Evolutionary conservation across 306 rosid species (phyloP), one percentile per base, ranked within the genome.

Genomic region (Trifolium repens): DNA sequence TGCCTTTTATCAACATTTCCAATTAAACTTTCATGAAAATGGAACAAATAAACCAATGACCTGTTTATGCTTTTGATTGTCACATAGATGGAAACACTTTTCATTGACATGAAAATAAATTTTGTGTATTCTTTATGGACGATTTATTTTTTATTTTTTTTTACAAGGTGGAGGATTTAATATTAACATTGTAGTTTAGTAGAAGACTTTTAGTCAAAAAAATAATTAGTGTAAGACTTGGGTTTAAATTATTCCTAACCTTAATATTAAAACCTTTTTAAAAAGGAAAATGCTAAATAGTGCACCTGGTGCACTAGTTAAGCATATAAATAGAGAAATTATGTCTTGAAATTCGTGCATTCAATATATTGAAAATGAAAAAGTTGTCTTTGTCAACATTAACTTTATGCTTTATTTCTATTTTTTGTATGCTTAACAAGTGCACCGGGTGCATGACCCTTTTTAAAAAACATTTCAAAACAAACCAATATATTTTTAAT

Each of bases 21-120:
- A 67, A 55, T 67, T 67, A 42, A 76, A 76, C 12, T 66, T 76
- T 53, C 1, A 15, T 54, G 17, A 54, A 67, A 66, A 57, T 68
- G 50, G 58, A 34, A 57, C 52, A 32, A 55, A 54, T 43, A 39
- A 63, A 52, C 16, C 24, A 60, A 39, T 71, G n/a, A 27, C 27
- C 13, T n/a, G 37, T 37, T 50, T 40, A n/a, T 7, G 52, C 17
- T 55, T 77, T 50, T 55, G 74, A 43, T 64, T 39, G 67, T 64
- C 17, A 52, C 61, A 63, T 5, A 65, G 46, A 80, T 47, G 67
- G 66, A 65, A 35, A 27, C 50, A 52, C 16, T 12, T 59, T 62
- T 16, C 10, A 19, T 60, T 26, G 61, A 61, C 68, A 11, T 69
- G 60, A 26, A 67, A 67, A 53, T 46, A 73, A 73, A 43, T 54